Evolutionary conservation across 1,139 yeast species (phyloP), one percentile per base, ranked within the genome.

Genomic region (Blastobotrys indianensis): DNA sequence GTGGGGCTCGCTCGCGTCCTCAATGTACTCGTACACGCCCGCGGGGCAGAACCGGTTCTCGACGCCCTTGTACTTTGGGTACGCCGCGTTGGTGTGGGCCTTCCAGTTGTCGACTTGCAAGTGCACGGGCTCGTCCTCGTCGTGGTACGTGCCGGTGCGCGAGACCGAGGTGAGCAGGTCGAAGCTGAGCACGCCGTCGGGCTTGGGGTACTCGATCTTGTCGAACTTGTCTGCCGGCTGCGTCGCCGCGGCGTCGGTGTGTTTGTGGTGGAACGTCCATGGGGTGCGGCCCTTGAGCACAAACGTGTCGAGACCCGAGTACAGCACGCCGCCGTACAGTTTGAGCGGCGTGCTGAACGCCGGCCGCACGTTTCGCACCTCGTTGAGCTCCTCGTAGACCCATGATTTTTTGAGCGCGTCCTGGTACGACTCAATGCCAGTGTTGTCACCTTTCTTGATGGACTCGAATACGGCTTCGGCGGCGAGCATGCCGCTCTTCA

Each of bases 21-120:
- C 83, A 23, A 87, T 73, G 60, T 87, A 92, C 66, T 92, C 98
- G 64, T 92, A 92, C 10, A 92, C 98, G 23, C 98, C 98, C 17
- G 98, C 98, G 7, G 98, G 98, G 62, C 98, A 92, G 70, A 92
- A 92, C 51, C 94, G 73, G 60, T 80, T 82, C 66, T 92, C 98
- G 15, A 92, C 74, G 12, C 98, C 98, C 65, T 85, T 72, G 68
- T 69, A 92, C 54, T 74, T 78, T 17, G 94, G 88, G 67, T 77
- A 92, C 25, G 87, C 71, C 15, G 66, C 68, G 38, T 75, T 73
- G 0, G 94, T 79, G 63, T 90, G 97, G 51, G 75, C 71, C 23
- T 75, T 69, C 58, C 79, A 63, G 60, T 85, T 85, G 66, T 85
- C 92, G 20, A 92, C 79, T 53, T 90, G 71, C 58, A 92, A 73